Base-by-base conservation (phyloP, 108 stramenopile species). In the Nitzschia putrida region DNA sequence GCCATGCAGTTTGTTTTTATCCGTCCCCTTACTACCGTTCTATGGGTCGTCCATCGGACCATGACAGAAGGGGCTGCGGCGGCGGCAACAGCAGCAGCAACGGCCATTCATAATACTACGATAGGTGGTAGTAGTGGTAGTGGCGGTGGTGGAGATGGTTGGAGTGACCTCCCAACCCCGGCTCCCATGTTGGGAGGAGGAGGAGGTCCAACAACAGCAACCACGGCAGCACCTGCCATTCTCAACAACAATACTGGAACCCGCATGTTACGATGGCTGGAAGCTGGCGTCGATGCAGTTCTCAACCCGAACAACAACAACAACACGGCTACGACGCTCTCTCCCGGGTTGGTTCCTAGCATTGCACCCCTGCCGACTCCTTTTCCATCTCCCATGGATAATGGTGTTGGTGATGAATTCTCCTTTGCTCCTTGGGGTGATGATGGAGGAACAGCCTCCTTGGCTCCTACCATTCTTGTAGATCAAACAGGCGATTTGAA, bases 1-100 rank as follows among this genome's bases (percentile, higher is more conserved):
- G 83, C 81, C 18, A 78, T 93, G 88, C 95, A 95, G 66, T 95
- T 93, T 76, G 88, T 91, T 8, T 82, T 95, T 52, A 71, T 92
- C 18, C 82, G 89, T 23, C 90, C 91, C 10, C 54, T 90, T 21
- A 84, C 86, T 6, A 68, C 92, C 9, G 79, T 92, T 13, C 54
- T 77, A 8, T 76, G 51, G 42, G 90, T 92, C 29, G 55, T 85
- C 16, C 53, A 68, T 20, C 29, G 12, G 39, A 24, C 21, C n/a
- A 21, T 68, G 8, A 64, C 44, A 3, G 64, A 47, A 25, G 58
- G 42, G 34, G 24, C 18, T 2, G 47, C 18, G 2, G 2, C 6
- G 14, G 47, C 14, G n/a, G n/a, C 18, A 53, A 40, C 25, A 41
- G 42, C 24, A 51, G n/a, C n/a, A n/a, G n/a, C n/a, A n/a, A n/a